phyloP scores from a whole-genome alignment of 805 yeast genomes.

The Saturnispora ahearnii region DNA sequence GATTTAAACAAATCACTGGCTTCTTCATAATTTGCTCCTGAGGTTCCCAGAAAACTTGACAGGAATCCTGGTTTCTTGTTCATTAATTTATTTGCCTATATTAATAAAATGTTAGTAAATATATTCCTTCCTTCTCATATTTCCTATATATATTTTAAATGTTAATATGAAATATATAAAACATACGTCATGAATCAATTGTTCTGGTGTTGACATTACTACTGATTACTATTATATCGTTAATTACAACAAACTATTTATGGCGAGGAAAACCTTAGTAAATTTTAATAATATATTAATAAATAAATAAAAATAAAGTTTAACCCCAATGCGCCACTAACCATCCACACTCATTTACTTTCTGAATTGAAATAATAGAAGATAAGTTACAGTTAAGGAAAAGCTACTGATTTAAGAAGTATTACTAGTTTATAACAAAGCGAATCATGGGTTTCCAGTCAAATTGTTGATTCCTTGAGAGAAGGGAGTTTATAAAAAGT shows the following conservation, averaged over 20 bases:
- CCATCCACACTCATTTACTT: neutral
- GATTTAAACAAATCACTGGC: conserved; percentile 85
- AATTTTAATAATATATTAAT: neutral
- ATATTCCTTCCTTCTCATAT: neutral
- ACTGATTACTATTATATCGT: neutral
- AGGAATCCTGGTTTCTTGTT: conserved; percentile 60
- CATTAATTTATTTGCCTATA: conserved; percentile 60
- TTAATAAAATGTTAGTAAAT: neutral
- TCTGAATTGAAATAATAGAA: too few species aligned
- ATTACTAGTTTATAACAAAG: too few species aligned
- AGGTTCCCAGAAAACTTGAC: conserved; percentile 58
- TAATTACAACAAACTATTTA: neutral
- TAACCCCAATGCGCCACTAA: neutral
- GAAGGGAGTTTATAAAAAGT: too few species aligned
- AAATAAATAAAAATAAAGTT: neutral
- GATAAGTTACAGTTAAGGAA: too few species aligned
- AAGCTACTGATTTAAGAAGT: too few species aligned
- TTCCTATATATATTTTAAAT: neutral
- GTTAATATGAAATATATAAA: neutral
- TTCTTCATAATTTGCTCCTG: conserved; percentile 66
- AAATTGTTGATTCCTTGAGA: too few species aligned
- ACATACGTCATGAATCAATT: conserved; percentile 28
- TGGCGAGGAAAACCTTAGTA: neutral
- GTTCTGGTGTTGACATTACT: conserved; percentile 29
- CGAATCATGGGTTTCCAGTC: too few species aligned